Evolutionary conservation across 163 green algal species (phyloP).

Genomic region (Chloromonas sp.): DNA sequence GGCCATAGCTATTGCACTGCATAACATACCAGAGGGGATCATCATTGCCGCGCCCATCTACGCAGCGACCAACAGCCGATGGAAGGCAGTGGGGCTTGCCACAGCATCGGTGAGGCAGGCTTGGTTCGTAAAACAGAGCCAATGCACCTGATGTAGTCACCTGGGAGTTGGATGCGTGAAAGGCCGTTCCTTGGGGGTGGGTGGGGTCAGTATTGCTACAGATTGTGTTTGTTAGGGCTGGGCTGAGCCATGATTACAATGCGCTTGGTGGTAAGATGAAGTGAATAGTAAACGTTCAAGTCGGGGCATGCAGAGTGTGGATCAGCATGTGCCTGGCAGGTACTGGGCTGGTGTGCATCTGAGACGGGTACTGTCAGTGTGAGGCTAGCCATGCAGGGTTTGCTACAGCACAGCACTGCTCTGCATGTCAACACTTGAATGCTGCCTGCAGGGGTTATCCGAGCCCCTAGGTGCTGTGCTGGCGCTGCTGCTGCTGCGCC

Average conservation of each 20-base stretch:
- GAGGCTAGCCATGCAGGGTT: not conserved
- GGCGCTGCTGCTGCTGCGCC: constrained; percentile 64
- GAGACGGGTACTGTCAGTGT: no score
- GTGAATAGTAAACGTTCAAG: no score
- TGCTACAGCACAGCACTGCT: not conserved
- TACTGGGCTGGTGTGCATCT: not conserved
- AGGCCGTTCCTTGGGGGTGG: no score
- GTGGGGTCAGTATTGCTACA: no score
- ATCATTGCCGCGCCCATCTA: constrained; percentile 83
- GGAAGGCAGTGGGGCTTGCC: constrained; percentile 65
- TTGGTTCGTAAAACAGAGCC: no score
- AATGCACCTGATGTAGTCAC: no score
- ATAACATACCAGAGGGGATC: constrained; percentile 83
- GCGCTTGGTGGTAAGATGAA: no score
- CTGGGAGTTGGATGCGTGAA: no score
- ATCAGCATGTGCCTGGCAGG: no score
- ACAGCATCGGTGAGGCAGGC: constrained; percentile 45
- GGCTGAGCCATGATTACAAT: no score
- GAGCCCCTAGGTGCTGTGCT: constrained; percentile 77
- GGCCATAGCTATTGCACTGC: constrained; percentile 74
- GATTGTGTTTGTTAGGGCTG: no score
- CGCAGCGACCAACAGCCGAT: constrained; percentile 71
- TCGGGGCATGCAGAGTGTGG: no score
- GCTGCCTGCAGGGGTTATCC: constrained; percentile 57
- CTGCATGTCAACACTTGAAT: not conserved